phyloP scores from a whole-genome alignment of 179 eudicot species.

The Spinacia oleracea region DNA sequence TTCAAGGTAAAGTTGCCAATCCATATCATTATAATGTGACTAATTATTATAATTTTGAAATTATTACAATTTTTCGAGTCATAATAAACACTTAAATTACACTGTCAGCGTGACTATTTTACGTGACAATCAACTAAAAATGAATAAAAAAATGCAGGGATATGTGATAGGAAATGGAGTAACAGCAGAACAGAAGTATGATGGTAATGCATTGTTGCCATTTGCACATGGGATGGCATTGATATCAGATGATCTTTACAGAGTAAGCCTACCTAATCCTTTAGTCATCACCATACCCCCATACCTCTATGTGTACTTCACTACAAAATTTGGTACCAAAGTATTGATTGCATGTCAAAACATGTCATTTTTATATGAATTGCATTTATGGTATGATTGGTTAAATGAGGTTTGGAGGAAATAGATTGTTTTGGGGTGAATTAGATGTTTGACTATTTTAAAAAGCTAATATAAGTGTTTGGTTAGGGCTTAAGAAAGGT shows the following conservation, averaged over 20 bases:
- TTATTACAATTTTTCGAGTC: too few species aligned
- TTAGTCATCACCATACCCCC: not conserved
- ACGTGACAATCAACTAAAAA: not conserved
- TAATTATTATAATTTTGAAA: too few species aligned
- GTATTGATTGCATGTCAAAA: not conserved
- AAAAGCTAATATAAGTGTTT: too few species aligned
- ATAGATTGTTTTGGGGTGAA: too few species aligned
- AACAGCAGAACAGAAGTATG: constrained; percentile 62
- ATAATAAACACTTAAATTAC: too few species aligned
- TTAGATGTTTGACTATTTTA: too few species aligned
- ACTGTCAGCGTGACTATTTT: too few species aligned
- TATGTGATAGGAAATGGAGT: constrained; percentile 90
- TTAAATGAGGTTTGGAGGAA: too few species aligned
- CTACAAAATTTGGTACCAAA: not conserved
- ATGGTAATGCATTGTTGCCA: constrained; percentile 82
- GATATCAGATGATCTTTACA: constrained; percentile 75
- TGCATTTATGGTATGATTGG: not conserved
- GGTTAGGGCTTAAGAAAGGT: too few species aligned
- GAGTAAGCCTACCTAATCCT: constrained; percentile 37
- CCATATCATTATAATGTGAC: constrained; percentile 19
- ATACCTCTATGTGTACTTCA: not conserved
- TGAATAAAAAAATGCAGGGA: constrained; percentile 49
- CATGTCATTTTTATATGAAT: not conserved
- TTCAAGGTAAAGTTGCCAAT: constrained; percentile 57
- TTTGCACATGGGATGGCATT: constrained; percentile 97